A percentile compares a stretch with the other conserved stretches of the same genome.
phyloP scores from a whole-genome alignment of 2,329 filamentous ascomycete genomes.

The Aspergillus fumigatiaffinis region DNA sequence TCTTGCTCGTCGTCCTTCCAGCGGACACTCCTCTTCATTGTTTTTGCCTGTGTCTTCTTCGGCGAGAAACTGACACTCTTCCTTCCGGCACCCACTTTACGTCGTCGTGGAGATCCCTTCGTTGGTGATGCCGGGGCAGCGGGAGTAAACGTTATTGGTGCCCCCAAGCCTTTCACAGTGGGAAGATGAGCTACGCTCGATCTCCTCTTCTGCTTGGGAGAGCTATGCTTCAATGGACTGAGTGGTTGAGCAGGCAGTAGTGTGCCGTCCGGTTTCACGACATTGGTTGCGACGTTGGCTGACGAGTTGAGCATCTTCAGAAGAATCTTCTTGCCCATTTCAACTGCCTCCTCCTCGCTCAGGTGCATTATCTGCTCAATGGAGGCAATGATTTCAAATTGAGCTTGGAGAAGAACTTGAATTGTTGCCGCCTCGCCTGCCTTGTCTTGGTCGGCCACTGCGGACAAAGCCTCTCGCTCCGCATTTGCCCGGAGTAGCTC shows the following conservation, averaged over 20 bases:
- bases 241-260: conserved; percentile 55
- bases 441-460: conserved; percentile 81
- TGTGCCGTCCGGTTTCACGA: conserved; percentile 84
- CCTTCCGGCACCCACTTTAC: conserved; percentile 58
- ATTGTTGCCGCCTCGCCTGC: conserved; percentile 71
- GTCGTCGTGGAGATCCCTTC: conserved; percentile 75
- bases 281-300: conserved; percentile 68
- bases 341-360: conserved; percentile 76
- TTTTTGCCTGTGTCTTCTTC: conserved; percentile 59
- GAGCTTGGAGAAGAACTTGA: conserved; percentile 79
- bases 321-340: conserved; percentile 73
- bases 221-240: conserved; percentile 64
- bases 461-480: conserved; percentile 70
- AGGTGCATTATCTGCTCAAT: conserved; percentile 77
- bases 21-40: conserved; percentile 73
- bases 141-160: conserved; percentile 29
- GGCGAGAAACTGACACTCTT: conserved; percentile 81
- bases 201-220: conserved; percentile 68
- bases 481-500: conserved; percentile 82
- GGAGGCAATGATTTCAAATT: conserved; percentile 85
- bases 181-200: conserved; percentile 37
- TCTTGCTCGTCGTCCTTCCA: conserved; percentile 92
- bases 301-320: conserved; percentile 74
- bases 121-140: conserved; percentile 56
- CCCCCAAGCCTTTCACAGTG: conserved; percentile 21